Base-by-base conservation (phyloP, 2,329 filamentous ascomycete genomes). In the Coleophoma cylindrospora region DNA sequence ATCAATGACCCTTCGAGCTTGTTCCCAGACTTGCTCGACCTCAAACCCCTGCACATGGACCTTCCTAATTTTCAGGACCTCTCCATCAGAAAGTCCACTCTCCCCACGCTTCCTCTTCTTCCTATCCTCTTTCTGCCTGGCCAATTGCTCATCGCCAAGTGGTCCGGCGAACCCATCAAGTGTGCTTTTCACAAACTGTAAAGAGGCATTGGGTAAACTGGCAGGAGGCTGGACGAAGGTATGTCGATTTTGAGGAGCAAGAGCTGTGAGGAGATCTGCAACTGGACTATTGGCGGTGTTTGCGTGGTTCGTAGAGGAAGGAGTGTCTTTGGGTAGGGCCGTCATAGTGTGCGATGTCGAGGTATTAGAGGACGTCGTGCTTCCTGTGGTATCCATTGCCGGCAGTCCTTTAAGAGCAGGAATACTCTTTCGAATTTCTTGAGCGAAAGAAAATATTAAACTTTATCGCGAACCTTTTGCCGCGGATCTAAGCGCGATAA, bases 1-100 rank as follows among this genome's bases (percentile, higher is more conserved):
- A 54, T 87, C 78, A 50, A 97, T 84, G 17, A 97, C 89, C 60
- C 88, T 83, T 63, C 84, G 86, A 9, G 90, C 87, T 71, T 99
- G 94, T 68, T 96, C 89, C 88, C 92, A 99, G 40, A 99, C 84
- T 69, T 97, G 92, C 17, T 85, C 82, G 11, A 88, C 85, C 60
- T 87, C 88, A 60, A 97, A 96, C 0, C 92, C 94, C 50, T 95
- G 83, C 7, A 90, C 75, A 65, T 96, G 88, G 14, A 99, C 74
- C 68, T 88, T 91, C 61, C 87, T 85, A 61, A 96, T 74, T 61
- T 90, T 90, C 55, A 96, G 64, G 1, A 87, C 72, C 34, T 68
- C 67, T 33, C 69, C 69, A 47, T 76, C 70, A 4, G 66, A 68
- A 22, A 69, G 64, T 37, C 77, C 71, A 34, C 63, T 67, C 43